Evolutionary conservation across 2,329 filamentous ascomycete species (phyloP), one percentile per base, ranked within the genome.

Genomic region (Botrytis tulipae): DNA sequence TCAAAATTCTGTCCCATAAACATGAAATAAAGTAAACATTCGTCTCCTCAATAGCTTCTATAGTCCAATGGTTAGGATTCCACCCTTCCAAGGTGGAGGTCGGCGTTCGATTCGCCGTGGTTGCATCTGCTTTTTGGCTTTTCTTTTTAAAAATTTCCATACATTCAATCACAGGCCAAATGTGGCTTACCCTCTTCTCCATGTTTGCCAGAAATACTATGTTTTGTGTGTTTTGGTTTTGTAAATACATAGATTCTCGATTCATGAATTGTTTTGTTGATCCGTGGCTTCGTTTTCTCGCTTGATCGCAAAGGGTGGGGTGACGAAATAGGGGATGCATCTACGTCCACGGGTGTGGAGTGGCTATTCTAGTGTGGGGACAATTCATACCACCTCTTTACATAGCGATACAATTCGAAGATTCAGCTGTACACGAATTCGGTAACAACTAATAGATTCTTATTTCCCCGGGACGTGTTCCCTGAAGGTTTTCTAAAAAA

Each of bases 1-100:
- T 32, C 9, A 57, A 42, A 32, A 4, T 16, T 1, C 7, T 1
- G 0, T 0, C 0, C 0, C 1, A 0, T 0, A 10, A 1, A 0
- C n/a, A 18, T 0, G 12, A 25, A 57, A 5, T 25, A 0, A 32
- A 57, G 5, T 3, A 25, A 25, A 22, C 1, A 22, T 3, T 25
- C 9, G 7, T 22, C 22, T 12, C 10, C 16, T 37, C 4, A 7
- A 29, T 8, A 35, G 48, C 48, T 68, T 68, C 66, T 42, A 68
- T 57, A 22, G 25, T 68, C 66, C 48, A 68, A 68, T 68, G 66
- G 18, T 69, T 25, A 69, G 37, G 66, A 69, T 69, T 69, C 66
- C 66, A 69, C 66, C 66, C 35, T 69, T 69, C 66, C 66, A 69
- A 69, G 48, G 66, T 57, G 48, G 66, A 69, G 66, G 66, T 68